Conservation (phyloP, 768 basidiomycete species). For the Mycena indigotica region DNA sequence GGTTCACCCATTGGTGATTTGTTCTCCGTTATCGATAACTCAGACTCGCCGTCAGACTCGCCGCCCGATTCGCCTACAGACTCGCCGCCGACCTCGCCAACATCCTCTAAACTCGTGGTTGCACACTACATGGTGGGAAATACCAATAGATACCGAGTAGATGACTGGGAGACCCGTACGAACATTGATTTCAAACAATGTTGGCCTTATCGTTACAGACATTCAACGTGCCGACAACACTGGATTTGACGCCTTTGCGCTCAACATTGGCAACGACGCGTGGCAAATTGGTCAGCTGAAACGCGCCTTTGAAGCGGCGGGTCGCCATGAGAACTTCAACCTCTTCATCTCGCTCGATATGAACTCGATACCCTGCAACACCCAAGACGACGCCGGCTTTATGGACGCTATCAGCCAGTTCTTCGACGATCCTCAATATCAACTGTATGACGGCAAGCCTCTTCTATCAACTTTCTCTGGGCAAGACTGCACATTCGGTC, state of each 20-base stretch:
- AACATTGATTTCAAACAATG: conserved; percentile 16
- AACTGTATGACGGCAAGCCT: conserved; percentile 39
- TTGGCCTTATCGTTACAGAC: conserved; percentile 33
- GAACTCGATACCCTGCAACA: conserved; percentile 45
- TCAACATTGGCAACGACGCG: conserved; percentile 58
- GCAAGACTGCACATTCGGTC: conserved; percentile 56
- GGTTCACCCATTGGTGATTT: background rate
- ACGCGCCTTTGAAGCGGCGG: conserved; percentile 53
- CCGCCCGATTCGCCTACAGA: background rate
- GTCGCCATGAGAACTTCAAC: conserved; percentile 42
- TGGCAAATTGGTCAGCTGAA: conserved; percentile 53
- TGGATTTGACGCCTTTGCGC: conserved; percentile 62
- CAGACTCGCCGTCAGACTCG: background rate
- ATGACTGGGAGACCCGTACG: conserved; percentile 51
- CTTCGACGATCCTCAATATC: conserved; percentile 43
- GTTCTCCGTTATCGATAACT: background rate
- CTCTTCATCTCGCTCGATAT: conserved; percentile 52
- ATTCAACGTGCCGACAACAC: conserved; percentile 50
- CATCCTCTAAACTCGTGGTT: conserved; percentile 33
- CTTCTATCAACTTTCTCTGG: conserved; percentile 59
- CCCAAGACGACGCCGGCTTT: conserved; percentile 33
- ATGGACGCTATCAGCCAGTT: conserved; percentile 41
- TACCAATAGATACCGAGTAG: conserved; percentile 59
- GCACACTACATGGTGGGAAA: conserved; percentile 73
- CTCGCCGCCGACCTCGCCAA: background rate